Percentiles rank a stretch among this genome's conserved stretches.
Conservation (phyloP, 2,329 filamentous ascomycete species). For the Phyllosticta citribraziliensis region DNA sequence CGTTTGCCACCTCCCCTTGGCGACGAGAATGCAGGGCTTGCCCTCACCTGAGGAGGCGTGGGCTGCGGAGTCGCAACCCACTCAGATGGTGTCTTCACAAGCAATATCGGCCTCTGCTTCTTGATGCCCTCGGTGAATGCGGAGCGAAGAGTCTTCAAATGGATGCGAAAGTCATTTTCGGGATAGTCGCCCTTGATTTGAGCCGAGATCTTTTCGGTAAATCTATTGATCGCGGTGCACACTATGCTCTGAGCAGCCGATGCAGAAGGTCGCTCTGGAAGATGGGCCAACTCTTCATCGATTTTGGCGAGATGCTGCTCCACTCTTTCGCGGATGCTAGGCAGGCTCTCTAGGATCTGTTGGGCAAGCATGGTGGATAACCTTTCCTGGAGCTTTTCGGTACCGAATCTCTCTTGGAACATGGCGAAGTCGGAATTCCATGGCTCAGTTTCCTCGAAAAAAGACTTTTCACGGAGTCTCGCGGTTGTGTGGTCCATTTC, state of each 20-base stretch:
- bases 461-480: conserved; percentile 38
- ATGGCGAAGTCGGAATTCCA: conserved; percentile 36
- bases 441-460: conserved; percentile 36
- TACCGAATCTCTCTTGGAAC: conserved; percentile 42
- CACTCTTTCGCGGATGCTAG: conserved; percentile 36
- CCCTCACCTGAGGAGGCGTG: neutral
- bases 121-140: conserved; percentile 40
- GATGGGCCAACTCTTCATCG: conserved; percentile 42
- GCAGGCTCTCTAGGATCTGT: conserved; percentile 33
- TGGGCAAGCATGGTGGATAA: conserved; percentile 41
- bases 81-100: neutral
- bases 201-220: conserved; percentile 47
- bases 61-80: neutral
- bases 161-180: conserved; percentile 31
- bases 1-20: neutral
- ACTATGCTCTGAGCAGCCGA: conserved; percentile 59
- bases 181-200: conserved; percentile 43
- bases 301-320: conserved; percentile 41
- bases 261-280: conserved; percentile 55
- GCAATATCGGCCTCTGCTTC: conserved; percentile 20
- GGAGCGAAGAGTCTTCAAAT: conserved; percentile 37
- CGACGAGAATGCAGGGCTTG: neutral
- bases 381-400: conserved; percentile 37
- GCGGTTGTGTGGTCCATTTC: conserved; percentile 38
- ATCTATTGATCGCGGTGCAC: conserved; percentile 43